These are phyloP conservation scores for Pseudocercospora fijiensis DNA, from an alignment of 2,329 filamentous ascomycete species.

Conservation along the genomic window DNA sequence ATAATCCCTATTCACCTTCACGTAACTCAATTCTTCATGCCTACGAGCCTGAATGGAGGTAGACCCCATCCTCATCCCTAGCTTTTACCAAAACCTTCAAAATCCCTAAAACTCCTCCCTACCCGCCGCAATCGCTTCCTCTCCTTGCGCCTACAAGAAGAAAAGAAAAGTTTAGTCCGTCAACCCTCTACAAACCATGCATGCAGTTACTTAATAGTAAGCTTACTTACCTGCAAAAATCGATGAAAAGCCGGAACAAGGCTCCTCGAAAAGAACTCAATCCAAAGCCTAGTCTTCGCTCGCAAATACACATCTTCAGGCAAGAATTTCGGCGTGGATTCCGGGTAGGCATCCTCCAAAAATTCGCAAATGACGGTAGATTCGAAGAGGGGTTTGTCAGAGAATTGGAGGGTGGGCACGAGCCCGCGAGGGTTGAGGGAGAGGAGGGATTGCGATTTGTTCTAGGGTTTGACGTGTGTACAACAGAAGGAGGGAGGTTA, in stretches of 20 bases:
- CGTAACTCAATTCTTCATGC: too few relatives aligned
- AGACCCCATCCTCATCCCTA: constrained; percentile 57
- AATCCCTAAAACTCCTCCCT: constrained; percentile 59
- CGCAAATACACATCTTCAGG: constrained; percentile 63
- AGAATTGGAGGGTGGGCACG: constrained; percentile 65
- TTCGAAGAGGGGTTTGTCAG: constrained; percentile 66
- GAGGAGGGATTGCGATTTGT: constrained; percentile 68
- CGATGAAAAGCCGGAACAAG: constrained; percentile 70
- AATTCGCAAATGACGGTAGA: constrained; percentile 73
- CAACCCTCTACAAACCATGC: too few relatives aligned
- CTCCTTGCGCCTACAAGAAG: constrained; percentile 49
- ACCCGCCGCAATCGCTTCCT: constrained; percentile 49
- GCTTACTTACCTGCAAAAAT: constrained; percentile 35
- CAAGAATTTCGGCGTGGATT: constrained; percentile 53
- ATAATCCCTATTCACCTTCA: too few relatives aligned
- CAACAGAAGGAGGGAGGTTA: too few relatives aligned
- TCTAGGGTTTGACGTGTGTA: constrained; percentile 78
- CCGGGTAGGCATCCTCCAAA: constrained; percentile 67
- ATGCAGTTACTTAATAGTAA: too few relatives aligned
- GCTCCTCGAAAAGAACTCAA: constrained; percentile 66
- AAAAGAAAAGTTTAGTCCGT: too few relatives aligned
- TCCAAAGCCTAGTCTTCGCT: constrained; percentile 69
- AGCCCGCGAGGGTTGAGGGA: constrained; percentile 71
- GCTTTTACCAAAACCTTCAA: constrained; percentile 62
- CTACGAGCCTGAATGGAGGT: too few relatives aligned